Percentiles rank a stretch among this genome's conserved stretches.
Conservation (phyloP, 129 eudicot genomes). For the Artemisia argyi region DNA sequence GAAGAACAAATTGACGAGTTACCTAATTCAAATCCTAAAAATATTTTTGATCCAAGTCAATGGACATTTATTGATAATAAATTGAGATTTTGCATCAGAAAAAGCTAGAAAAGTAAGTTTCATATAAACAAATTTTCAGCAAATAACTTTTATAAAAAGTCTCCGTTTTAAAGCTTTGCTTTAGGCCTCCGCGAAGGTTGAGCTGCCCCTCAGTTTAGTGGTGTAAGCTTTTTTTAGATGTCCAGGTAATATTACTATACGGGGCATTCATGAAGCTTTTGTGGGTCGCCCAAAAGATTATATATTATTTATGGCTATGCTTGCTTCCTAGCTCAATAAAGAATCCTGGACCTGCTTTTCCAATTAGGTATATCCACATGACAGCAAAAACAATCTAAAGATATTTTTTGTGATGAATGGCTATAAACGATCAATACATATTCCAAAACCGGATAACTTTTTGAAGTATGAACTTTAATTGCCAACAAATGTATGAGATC, state of each 20-base stretch:
- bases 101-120: too few species aligned
- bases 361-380: slow-evolving; percentile 24
- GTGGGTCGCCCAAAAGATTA: too few species aligned
- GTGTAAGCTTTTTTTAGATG: too few species aligned
- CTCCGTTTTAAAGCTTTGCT: too few species aligned
- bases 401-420: slow-evolving; percentile 11
- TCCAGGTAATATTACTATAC: too few species aligned
- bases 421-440: slow-evolving; percentile 12
- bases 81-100: too few species aligned
- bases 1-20: not conserved
- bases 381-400: slow-evolving; percentile 15
- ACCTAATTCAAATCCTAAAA: not conserved
- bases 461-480: slow-evolving; percentile 14
- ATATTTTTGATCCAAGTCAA: not conserved
- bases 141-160: too few species aligned
- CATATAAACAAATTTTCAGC: too few species aligned
- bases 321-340: not conserved
- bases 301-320: too few species aligned
- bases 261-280: too few species aligned
- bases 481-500: slow-evolving; percentile 15
- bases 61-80: not conserved
- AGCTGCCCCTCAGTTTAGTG: too few species aligned
- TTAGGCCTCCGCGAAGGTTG: too few species aligned
- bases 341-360: slow-evolving; percentile 21
- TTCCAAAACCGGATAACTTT: not conserved